phyloP scores from a whole-genome alignment of 176 grass and related monocot species.

The Cymbopogon citratus region DNA sequence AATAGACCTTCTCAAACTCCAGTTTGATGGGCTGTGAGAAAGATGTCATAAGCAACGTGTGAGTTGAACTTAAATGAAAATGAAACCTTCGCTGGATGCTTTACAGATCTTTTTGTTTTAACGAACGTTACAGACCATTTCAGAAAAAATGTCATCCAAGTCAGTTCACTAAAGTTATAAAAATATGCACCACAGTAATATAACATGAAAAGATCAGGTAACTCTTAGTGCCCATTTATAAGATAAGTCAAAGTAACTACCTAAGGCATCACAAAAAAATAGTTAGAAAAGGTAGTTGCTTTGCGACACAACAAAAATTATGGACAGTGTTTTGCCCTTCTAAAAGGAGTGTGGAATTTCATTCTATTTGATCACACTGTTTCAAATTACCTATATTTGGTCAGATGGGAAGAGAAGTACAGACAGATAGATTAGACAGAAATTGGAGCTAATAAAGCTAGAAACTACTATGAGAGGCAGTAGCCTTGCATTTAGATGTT shows the following conservation, averaged over 20 bases:
- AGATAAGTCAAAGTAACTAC: neutral
- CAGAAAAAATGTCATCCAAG: neutral
- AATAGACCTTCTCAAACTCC: conserved; percentile 98
- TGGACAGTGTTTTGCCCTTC: neutral
- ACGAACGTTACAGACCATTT: neutral
- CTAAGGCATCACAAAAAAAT: neutral
- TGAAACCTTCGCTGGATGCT: neutral
- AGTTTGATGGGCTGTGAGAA: conserved; percentile 83
- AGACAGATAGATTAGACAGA: neutral
- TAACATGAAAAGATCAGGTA: neutral
- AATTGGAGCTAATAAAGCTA: neutral
- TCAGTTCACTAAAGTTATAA: neutral
- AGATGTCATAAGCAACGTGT: conserved; percentile 7
- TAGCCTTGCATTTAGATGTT: neutral
- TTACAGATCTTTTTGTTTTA: neutral
- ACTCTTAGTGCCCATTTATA: neutral
- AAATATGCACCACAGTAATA: neutral
- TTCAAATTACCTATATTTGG: neutral
- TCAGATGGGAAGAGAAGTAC: neutral
- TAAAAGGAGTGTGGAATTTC: neutral
- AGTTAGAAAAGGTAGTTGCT: neutral
- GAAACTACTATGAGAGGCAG: neutral
- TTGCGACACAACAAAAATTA: neutral
- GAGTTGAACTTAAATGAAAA: neutral
- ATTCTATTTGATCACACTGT: neutral